Conservation (phyloP, 306 rosid genomes). For the Psophocarpus tetragonolobus region DNA sequence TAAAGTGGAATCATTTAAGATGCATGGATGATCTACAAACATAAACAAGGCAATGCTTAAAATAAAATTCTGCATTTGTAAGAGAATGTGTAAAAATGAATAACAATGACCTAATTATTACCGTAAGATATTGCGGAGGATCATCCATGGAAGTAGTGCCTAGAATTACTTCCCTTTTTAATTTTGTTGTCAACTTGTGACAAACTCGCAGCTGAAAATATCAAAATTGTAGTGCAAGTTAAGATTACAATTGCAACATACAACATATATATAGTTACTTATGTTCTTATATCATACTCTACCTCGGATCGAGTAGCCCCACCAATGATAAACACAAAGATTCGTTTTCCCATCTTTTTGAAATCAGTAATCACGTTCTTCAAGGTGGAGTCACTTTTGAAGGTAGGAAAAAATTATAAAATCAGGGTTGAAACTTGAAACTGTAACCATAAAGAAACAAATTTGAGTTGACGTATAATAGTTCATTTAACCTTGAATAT, state of each 20-base stretch:
- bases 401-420: slow-evolving; percentile 19
- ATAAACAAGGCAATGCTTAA: slow-evolving; percentile 12
- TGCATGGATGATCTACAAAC: neutral
- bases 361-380: slow-evolving; percentile 52
- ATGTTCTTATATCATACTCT: slow-evolving; percentile 25
- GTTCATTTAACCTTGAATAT: slow-evolving; percentile 66
- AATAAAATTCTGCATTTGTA: neutral
- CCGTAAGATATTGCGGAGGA: slow-evolving; percentile 77
- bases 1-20: neutral
- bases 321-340: slow-evolving; percentile 81
- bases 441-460: neutral
- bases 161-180: slow-evolving; percentile 81
- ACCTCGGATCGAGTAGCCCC: slow-evolving; percentile 99
- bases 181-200: slow-evolving; percentile 82
- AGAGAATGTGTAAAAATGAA: slow-evolving; percentile 4
- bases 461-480: neutral
- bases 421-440: neutral
- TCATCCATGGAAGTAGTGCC: slow-evolving; percentile 80
- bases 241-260: slow-evolving; percentile 25
- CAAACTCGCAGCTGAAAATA: slow-evolving; percentile 84
- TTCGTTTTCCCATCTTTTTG: slow-evolving; percentile 82
- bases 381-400: slow-evolving; percentile 69
- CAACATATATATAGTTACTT: neutral
- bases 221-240: slow-evolving; percentile 18
- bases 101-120: slow-evolving; percentile 41